Evolutionary conservation across 352 stramenopile species (phyloP).

Genomic region (Elongisporangium prolatum): DNA sequence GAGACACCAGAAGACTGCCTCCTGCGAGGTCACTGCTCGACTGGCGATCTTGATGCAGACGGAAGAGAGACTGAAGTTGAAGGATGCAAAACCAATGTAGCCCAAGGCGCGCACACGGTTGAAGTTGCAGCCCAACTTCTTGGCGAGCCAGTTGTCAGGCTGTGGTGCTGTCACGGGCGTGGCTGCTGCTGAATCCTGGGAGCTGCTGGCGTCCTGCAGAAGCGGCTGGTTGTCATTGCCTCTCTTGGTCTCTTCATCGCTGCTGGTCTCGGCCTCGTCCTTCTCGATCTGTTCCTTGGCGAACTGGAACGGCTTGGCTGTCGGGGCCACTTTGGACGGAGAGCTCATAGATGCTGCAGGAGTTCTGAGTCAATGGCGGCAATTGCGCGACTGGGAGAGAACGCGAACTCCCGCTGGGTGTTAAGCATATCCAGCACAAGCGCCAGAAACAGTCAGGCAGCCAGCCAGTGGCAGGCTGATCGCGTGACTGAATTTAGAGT

Average conservation of each 20-base stretch:
- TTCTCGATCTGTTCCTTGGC: background rate
- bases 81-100: conserved; percentile 41
- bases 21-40: conserved; percentile 43
- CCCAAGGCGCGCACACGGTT: conserved; percentile 27
- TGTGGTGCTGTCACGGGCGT: background rate
- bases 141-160: background rate
- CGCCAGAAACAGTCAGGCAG: background rate
- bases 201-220: background rate
- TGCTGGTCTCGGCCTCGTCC: background rate
- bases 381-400: background rate
- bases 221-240: background rate
- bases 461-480: background rate
- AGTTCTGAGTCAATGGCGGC: no score
- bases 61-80: conserved; percentile 67
- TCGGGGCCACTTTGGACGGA: background rate
- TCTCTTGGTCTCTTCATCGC: background rate
- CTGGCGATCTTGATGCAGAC: conserved; percentile 62
- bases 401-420: background rate
- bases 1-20: conserved; percentile 59
- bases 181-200: background rate
- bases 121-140: conserved; percentile 5
- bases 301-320: background rate
- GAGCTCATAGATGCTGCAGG: background rate
- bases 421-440: background rate
- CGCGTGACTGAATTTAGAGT: background rate